Percentiles rank a stretch among this genome's conserved stretches.
Conservation (phyloP, 2,329 filamentous ascomycete genomes). For the Microcyclospora tardicrescens region DNA sequence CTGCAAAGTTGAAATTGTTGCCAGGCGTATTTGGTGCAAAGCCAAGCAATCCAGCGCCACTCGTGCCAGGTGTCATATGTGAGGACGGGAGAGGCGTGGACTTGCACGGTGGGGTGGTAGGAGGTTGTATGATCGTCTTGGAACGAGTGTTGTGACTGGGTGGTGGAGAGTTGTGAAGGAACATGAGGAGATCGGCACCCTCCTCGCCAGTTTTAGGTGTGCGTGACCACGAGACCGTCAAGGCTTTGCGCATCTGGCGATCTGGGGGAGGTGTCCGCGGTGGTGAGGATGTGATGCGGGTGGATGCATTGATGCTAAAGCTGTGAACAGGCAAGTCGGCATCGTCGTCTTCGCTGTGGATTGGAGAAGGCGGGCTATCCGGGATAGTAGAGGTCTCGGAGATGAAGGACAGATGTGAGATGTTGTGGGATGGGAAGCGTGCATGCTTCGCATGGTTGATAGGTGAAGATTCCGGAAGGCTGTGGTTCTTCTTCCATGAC, state of each 20-base stretch:
- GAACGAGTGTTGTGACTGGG: slow-evolving; percentile 22
- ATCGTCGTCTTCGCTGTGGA: slow-evolving; percentile 66
- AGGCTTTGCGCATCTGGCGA: slow-evolving; percentile 28
- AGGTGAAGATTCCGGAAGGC: slow-evolving; percentile 74
- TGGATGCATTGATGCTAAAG: slow-evolving; percentile 45
- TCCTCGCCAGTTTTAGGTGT: slow-evolving; percentile 57
- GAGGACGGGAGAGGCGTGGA: slow-evolving; percentile 57
- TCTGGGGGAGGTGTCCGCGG: slow-evolving; percentile 61
- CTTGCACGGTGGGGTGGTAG: slow-evolving; percentile 43
- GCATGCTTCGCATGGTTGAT: slow-evolving; percentile 63
- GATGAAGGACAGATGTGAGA: slow-evolving; percentile 68
- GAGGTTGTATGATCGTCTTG: slow-evolving; percentile 22
- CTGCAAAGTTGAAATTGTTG: slow-evolving; percentile 81
- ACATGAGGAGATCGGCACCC: slow-evolving; percentile 73
- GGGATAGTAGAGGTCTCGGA: slow-evolving; percentile 56
- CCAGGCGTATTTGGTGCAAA: slow-evolving; percentile 63
- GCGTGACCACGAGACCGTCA: slow-evolving; percentile 29
- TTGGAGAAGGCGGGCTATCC: slow-evolving; percentile 46
- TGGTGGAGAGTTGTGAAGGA: slow-evolving; percentile 71
- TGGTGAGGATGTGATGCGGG: slow-evolving; percentile 52
- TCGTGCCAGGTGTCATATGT: slow-evolving; percentile 74
- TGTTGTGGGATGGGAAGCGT: slow-evolving; percentile 55
- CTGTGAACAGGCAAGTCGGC: slow-evolving; percentile 65
- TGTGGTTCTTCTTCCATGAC: slow-evolving; percentile 65
- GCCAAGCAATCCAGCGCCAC: slow-evolving; percentile 41